Conservation (phyloP, 2,329 filamentous ascomycete species). For the Cladosporium sphaerospermum region DNA sequence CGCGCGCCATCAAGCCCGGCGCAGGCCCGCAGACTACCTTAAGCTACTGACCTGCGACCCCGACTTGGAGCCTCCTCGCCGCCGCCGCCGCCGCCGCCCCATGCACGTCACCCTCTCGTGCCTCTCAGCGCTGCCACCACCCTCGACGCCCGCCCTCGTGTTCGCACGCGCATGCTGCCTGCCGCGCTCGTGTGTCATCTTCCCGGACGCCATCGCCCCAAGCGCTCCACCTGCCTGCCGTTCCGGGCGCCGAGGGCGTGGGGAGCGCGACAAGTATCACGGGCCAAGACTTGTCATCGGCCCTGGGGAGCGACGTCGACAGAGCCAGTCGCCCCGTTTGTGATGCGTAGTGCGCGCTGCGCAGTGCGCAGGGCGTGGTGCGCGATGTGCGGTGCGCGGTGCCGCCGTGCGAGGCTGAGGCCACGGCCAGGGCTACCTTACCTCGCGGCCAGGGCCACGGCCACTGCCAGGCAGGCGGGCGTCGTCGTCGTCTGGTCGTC, state of each 20-base stretch:
- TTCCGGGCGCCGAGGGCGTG: slow-evolving; percentile 4
- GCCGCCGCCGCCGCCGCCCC: not conserved
- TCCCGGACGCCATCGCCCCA: slow-evolving; percentile 6
- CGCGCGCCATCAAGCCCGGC: not conserved
- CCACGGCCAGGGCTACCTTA: too few species aligned
- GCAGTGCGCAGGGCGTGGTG: too few species aligned
- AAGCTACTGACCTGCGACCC: too few species aligned
- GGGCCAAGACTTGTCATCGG: slow-evolving; percentile 11
- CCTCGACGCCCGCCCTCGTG: slow-evolving; percentile 7
- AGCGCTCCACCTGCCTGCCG: slow-evolving; percentile 6
- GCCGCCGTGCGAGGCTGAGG: slow-evolving; percentile 8
- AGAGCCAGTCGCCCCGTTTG: slow-evolving; percentile 3
- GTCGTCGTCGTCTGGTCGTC: too few species aligned
- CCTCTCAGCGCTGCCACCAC: not conserved
- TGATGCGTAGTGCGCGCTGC: not conserved
- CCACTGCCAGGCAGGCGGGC: too few species aligned
- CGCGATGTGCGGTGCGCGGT: too few species aligned
- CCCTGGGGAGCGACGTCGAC: slow-evolving; percentile 3
- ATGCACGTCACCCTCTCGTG: slow-evolving; percentile 9
- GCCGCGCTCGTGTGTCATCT: slow-evolving; percentile 9
- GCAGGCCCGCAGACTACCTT: too few species aligned
- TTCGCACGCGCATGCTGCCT: not conserved
- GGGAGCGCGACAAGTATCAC: slow-evolving; percentile 9
- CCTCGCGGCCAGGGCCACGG: too few species aligned
- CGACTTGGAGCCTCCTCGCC: too few species aligned